Evolutionary conservation across 192 early-diverging fungal genomes (phyloP).

Genomic region (Coemansia sp.): DNA sequence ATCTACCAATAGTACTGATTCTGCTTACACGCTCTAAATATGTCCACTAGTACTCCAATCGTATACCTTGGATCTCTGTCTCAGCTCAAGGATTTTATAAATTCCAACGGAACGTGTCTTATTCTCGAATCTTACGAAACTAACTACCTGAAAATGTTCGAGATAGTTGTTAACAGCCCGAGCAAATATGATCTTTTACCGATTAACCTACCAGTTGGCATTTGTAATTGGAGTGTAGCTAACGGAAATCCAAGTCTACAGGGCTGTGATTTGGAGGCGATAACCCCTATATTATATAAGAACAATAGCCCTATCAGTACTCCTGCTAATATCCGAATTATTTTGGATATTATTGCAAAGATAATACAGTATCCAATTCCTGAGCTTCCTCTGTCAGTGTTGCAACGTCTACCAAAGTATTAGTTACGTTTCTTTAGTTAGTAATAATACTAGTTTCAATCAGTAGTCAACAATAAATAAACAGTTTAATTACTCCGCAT

Average conservation of each 20-base stretch:
- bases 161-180: neutral
- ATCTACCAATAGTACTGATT: neutral
- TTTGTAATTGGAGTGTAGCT: neutral
- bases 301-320: neutral
- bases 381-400: neutral
- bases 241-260: neutral
- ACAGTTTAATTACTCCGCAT: too few relatives aligned
- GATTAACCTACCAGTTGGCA: neutral
- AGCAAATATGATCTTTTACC: neutral
- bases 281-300: neutral
- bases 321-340: neutral
- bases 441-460: neutral
- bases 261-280: neutral
- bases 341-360: neutral
- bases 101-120: neutral
- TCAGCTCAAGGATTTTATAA: neutral
- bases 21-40: neutral
- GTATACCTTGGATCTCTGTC: neutral
- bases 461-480: too few relatives aligned
- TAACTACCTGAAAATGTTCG: neutral
- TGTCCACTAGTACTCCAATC: neutral
- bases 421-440: neutral
- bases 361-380: neutral
- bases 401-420: neutral
- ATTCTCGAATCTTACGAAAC: neutral